These are phyloP conservation scores for Syzygium malaccense DNA, from an alignment of 441 rosid species.

Conservation along the genomic window DNA sequence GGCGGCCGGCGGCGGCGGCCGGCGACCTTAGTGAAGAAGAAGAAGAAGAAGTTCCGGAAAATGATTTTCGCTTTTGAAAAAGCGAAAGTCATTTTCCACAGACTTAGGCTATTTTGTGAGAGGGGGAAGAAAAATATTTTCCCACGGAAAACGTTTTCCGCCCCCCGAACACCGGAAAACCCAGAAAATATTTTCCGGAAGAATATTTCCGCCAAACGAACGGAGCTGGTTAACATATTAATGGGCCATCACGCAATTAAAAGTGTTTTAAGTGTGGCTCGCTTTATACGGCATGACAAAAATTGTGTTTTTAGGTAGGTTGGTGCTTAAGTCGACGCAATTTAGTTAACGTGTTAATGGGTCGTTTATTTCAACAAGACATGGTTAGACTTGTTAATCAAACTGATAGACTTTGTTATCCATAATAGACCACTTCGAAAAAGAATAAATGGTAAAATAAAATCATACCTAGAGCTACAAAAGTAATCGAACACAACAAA, in stretches of 20 bases:
- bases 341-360: not conserved
- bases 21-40: too few species aligned
- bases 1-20: too few species aligned
- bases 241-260: not conserved
- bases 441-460: not conserved
- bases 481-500: not conserved
- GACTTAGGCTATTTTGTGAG: too few species aligned
- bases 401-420: not conserved
- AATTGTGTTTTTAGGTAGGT: not conserved
- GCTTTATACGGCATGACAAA: not conserved
- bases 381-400: accelerated
- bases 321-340: not conserved
- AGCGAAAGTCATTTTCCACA: too few species aligned
- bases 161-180: too few species aligned
- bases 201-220: too few species aligned
- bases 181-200: too few species aligned
- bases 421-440: not conserved
- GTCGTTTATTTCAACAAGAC: not conserved
- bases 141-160: too few species aligned
- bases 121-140: too few species aligned
- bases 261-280: not conserved
- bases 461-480: not conserved
- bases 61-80: too few species aligned
- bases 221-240: not conserved
- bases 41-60: too few species aligned